phyloP scores from a whole-genome alignment of 208 protist species.

The Trypanosomatidae sp. region DNA sequence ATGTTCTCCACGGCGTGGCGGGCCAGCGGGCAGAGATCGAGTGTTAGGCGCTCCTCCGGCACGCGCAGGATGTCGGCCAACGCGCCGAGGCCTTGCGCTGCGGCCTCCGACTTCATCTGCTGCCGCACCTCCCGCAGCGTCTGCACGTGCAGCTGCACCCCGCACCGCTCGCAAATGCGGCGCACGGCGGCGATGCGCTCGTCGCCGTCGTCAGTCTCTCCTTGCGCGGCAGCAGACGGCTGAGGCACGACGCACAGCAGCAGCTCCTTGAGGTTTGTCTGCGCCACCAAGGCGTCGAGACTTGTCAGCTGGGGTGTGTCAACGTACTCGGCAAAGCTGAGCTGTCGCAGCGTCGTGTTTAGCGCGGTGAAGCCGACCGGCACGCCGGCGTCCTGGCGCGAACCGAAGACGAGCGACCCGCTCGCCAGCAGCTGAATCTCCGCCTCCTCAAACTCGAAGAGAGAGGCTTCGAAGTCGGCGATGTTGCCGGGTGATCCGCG shows the following conservation, averaged over 20 bases:
- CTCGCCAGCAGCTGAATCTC: conserved; percentile 84
- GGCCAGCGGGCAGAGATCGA: conserved; percentile 48
- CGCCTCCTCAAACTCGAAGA: conserved; percentile 88
- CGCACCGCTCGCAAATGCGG: conserved; percentile 82
- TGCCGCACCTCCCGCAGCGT: conserved; percentile 39
- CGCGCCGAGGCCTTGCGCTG: conserved; percentile 28
- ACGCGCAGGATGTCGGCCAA: conserved; percentile 82
- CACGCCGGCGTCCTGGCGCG: too few species aligned
- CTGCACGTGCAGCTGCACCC: conserved; percentile 41
- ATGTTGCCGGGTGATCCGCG: conserved; percentile 88
- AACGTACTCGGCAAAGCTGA: conserved; percentile 75
- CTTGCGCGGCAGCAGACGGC: conserved; percentile 4
- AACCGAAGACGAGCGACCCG: conserved; percentile 59
- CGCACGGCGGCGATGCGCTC: conserved; percentile 54
- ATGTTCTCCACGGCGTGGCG: conserved; percentile 65
- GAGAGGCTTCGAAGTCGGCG: conserved; percentile 86
- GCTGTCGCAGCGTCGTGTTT: conserved; percentile 84
- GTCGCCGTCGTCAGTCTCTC: too few species aligned
- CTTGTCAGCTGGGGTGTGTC: conserved; percentile 74
- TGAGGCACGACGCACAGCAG: conserved; percentile 28
- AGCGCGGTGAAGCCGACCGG: too few species aligned
- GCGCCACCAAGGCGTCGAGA: conserved; percentile 75
- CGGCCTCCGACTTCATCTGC: conserved; percentile 21
- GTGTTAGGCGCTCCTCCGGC: conserved; percentile 64
- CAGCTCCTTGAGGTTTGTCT: conserved; percentile 88